Conservation (phyloP, 345 rosid species). For the Arabidopsis arenosa region DNA sequence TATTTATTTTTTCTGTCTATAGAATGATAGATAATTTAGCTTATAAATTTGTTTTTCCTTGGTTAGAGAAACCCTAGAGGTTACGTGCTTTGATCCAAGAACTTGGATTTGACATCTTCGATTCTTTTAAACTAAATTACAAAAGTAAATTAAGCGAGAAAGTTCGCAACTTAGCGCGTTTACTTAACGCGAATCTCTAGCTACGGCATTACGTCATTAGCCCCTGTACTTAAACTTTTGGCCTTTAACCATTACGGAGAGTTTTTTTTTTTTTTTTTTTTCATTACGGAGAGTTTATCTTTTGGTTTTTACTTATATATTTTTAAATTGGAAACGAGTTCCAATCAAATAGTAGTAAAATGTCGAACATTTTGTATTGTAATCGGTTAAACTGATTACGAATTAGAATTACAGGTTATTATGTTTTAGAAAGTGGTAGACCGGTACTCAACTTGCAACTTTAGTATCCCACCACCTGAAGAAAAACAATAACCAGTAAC, state of each 20-base stretch:
- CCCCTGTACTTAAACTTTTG: not conserved
- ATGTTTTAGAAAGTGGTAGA: not conserved
- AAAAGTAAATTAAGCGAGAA: constrained; percentile 10
- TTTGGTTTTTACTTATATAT: not conserved
- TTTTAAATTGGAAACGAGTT: not conserved
- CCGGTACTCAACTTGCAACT: constrained; percentile 14
- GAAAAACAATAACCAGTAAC: constrained; percentile 8
- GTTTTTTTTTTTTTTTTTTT: not conserved
- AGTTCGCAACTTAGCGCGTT: constrained; percentile 30
- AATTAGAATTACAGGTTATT: not conserved
- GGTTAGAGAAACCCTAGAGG: constrained; percentile 44
- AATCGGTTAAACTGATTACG: too few relatives aligned
- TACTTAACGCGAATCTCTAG: constrained; percentile 12
- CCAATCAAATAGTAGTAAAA: not conserved
- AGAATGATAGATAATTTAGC: constrained; percentile 14
- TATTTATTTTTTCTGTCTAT: not conserved
- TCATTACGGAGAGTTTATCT: not conserved
- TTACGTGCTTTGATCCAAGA: constrained; percentile 46
- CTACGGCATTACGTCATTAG: not conserved
- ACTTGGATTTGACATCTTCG: constrained; percentile 46
- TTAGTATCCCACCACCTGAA: constrained; percentile 24
- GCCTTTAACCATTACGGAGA: not conserved
- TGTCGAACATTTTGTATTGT: not conserved
- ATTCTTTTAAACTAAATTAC: constrained; percentile 16
- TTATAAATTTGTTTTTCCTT: constrained; percentile 34